Evolutionary conservation across 306 rosid genomes (phyloP), one percentile per base, ranked within the genome.

Genomic region (Malus domestica): DNA sequence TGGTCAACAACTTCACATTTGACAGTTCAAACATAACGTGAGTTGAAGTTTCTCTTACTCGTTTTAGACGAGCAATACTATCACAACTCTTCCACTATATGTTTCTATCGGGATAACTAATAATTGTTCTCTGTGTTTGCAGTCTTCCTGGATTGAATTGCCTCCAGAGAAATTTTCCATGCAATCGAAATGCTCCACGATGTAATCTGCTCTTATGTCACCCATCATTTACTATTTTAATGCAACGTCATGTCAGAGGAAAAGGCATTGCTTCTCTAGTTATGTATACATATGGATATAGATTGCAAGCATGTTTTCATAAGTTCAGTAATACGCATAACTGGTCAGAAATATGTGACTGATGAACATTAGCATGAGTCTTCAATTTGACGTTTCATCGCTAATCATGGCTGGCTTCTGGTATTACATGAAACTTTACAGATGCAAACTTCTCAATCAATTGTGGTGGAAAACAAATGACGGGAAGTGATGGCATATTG

Each of bases 81-180:
- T 23, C 25, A 23, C 25, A 1, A 23, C 25, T 23, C 25, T 23
- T 23, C 25, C 25, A 23, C 25, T 23, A 23, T 1, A 23, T 23
- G 25, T 9, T 55, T 57, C 25, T 14, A 52, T 64, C 7, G 10
- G 38, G 54, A 49, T 38, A 38, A 32, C 1, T 51, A 38, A 8
- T 55, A 8, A 5, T 18, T 16, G 8, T 66, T 62, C 22, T 44
- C 29, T 55, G n/a, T 40, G 20, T 51, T 55, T 67, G 45, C 75
- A 79, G 83, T 45, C 65, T 73, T 58, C 65, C 78, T 44, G 51
- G 76, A 58, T 38, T 79, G 52, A 60, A 73, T 67, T 78, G 82
- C 68, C 77, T 78, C 20, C 82, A 78, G 8, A 71, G 77, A 52
- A 25, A 64, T 23, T 78, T 78, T 51, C 73, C 82, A 5, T 78